Base-by-base conservation (phyloP, 129 eudicot species). In the sunflower (Helianthus annuus) region DNA sequence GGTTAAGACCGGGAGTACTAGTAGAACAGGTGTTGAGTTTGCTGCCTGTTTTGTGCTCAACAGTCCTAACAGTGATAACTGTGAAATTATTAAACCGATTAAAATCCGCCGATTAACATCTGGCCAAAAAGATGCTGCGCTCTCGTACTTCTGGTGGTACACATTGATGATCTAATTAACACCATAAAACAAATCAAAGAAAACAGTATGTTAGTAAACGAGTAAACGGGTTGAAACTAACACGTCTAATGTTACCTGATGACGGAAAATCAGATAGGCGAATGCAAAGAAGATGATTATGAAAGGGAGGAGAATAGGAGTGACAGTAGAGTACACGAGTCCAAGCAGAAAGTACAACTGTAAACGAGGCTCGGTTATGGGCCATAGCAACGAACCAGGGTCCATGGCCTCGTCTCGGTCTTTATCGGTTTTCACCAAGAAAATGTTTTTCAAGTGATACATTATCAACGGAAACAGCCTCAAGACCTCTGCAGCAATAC, bases 111-210 rank as follows among this genome's bases (percentile, higher is more conserved):
- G 77, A 60, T 94, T 85, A 51, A 94, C 97, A 76, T 88, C 96
- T 42, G 99, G 99, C 99, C 99, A 94, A 80, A 82, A 94, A 4
- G 86, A 68, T 60, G 99, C 99, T 16, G 86, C 99, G 29, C 97
- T 94, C 82, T 90, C 99, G 17, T 94, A 94, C 84, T 84, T 88
- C 72, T 91, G 99, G 74, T 90, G 82, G 53, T 94, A 94, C 15
- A 94, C 99, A 73, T 94, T 94, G 48, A 94, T 94, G 68, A 94
- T 83, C 99, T 94, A 48, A 60, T 29, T 10, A 60, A 70, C 69
- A 9, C 66, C 46, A 70, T 10, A 52, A 34, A 39, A 76, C 39
- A 39, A 52, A 63, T 29, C 34, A 16, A 57, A 77, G 1, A 32
- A 70, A 64, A 45, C 22, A 3, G 10, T 29, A 48, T 3, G 77